Evolutionary conservation across 208 protist genomes (phyloP), one percentile per base, ranked within the genome.

Genomic region (Wallacemonas sp.): DNA sequence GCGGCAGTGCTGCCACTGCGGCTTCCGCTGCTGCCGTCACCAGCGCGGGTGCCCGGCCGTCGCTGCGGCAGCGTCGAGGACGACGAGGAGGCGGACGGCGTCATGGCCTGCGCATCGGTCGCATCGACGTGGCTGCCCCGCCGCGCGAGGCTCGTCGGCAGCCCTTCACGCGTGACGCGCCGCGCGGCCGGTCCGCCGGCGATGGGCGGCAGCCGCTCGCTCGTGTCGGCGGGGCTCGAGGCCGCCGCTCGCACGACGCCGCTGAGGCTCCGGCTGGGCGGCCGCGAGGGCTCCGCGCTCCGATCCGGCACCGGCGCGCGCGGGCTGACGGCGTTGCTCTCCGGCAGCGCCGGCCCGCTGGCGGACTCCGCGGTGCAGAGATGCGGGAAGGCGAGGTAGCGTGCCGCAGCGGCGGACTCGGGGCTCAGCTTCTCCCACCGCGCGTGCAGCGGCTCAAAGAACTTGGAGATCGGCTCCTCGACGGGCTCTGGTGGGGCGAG

Each of bases 371-470:
- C 28, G 3, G 12, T 7, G 18, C 54, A 61, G 22, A 36, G 3
- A 25, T 50, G 39, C 14, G 23, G 20, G 39, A 61, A 41, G 50
- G 14, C 52, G n/a, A 63, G 12, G 23, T 20, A 23, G 12, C 57
- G 32, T 20, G 66, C 57, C 16, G 49, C 63, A 5, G 32, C 36
- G 33, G 36, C 63, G 3, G 39, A 32, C 7, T 61, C 49, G n/a
- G 39, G 12, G 11, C 20, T 22, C 36, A 72, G 39, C 26, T 57
- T 49, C 22, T 72, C 66, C 66, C 66, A 72, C n/a, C 66, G 66
- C 25, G 57, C 16, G 31, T 31, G 25, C 7, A 70, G 45, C 14
- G 65, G 65, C 65, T 70, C 65, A 22, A 52, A 29, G 41, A 28
- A 44, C 12, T 12, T 48, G n/a, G 57, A 49, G 2, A 48, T 11